These are phyloP conservation scores for Epichloe scottii DNA, from an alignment of 2,329 filamentous ascomycete genomes.

Conservation along the genomic window DNA sequence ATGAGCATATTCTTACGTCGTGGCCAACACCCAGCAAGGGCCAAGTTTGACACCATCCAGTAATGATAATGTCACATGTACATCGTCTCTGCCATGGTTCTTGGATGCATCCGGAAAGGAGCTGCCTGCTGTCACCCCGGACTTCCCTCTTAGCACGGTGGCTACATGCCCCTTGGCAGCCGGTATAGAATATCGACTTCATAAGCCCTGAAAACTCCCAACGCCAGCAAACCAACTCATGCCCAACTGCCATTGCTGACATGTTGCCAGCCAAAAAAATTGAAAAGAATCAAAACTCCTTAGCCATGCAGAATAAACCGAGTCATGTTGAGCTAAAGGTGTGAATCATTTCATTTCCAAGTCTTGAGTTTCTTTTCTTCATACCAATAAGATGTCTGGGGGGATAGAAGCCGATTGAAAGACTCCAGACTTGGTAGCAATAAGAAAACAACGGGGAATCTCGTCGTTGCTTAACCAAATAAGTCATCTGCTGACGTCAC, in stretches of 20 bases:
- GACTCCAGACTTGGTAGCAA: neutral
- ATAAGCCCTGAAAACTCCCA: neutral
- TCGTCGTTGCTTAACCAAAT: neutral
- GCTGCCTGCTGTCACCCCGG: neutral
- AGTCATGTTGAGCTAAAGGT: neutral
- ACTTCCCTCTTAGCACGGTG: too few species aligned
- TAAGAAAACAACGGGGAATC: neutral
- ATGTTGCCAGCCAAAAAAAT: neutral
- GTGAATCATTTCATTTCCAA: neutral
- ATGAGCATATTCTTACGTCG: too few species aligned
- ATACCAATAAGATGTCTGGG: too few species aligned
- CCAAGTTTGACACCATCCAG: too few species aligned
- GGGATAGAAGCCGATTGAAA: too few species aligned
- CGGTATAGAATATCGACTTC: neutral
- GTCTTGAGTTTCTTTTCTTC: too few species aligned
- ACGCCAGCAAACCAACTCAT: neutral
- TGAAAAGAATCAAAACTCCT: slow-evolving; percentile 1
- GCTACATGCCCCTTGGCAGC: neutral
- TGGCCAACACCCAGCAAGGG: too few species aligned
- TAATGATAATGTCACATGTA: too few species aligned
- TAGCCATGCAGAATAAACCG: neutral
- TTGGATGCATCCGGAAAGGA: neutral
- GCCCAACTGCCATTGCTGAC: too few species aligned
- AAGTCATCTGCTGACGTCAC: neutral
- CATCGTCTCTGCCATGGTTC: too few species aligned